Evolutionary conservation across 2,329 filamentous ascomycete genomes (phyloP), one percentile per base, ranked within the genome.

Genomic region (Pseudocercospora cruenta): DNA sequence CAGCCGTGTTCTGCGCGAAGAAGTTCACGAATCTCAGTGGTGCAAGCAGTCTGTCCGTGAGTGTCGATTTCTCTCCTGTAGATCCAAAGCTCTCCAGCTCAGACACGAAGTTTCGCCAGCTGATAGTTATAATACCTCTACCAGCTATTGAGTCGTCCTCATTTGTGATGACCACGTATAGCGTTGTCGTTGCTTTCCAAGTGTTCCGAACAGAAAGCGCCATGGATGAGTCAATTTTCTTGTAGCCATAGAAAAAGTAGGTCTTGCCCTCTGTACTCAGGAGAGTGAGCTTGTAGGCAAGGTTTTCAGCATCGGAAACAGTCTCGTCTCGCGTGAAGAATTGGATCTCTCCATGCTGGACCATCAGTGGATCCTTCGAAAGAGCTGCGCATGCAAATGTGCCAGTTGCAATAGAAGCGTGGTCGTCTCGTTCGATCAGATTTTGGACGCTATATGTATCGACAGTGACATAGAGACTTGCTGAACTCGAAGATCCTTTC

Each of bases 251-350:
- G 51, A 55, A 24, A 12, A 55, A 55, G 51, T 55, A 55, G 19
- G 19, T 22, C 22, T 55, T 24, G 19, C 51, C 51, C 24, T 55
- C 51, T 22, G 51, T 55, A 22, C 51, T 55, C n/a, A 55, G 19
- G 10, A 55, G 51, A 14, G 1, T 3, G 16, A 55, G 51, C 51
- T 55, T 55, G 51, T 55, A 55, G 2, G 28, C 51, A 1, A 55
- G 21, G 14, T 55, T 55, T 14, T 55, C 51, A 6, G 51, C 51
- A 31, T 55, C 51, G 14, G 51, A 55, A n/a, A 55, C 51, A 19
- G 19, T 55, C n/a, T 55, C 51, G 51, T 55, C 51, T 19, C 24
- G n/a, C 5, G 51, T 55, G 51, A 55, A 55, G 51, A 55, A 55
- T 7, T 55, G 51, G 14, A 55, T 19, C 2, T 55, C 51, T 55